phyloP scores from a whole-genome alignment of 2,329 filamentous ascomycete genomes.

The Paecilomyces niveus region DNA sequence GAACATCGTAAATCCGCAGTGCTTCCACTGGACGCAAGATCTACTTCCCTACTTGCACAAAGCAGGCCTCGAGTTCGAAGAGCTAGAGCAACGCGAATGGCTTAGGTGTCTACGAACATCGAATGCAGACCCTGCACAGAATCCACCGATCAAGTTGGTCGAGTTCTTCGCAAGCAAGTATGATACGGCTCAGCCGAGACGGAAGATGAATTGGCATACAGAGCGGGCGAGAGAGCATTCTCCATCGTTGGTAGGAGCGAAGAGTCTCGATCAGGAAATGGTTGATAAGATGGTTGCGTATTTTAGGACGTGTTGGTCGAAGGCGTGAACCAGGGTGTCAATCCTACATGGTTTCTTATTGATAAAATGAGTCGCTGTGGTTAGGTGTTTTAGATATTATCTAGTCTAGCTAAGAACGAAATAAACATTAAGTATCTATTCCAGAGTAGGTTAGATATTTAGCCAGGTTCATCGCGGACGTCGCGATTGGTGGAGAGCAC shows the following conservation, averaged over 20 bases:
- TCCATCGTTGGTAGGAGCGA: constrained; percentile 7
- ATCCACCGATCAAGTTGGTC: constrained; percentile 48
- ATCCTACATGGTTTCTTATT: too few species aligned
- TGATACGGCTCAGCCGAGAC: constrained; percentile 18
- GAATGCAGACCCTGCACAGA: constrained; percentile 42
- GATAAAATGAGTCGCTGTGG: too few species aligned
- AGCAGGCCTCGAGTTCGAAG: constrained; percentile 30
- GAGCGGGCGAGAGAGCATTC: constrained; percentile 10
- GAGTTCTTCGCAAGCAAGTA: constrained; percentile 51
- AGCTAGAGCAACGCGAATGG: constrained; percentile 19
- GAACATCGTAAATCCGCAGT: constrained; percentile 46
- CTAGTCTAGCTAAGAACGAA: background rate
- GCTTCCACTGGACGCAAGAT: constrained; percentile 47
- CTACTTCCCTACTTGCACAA: constrained; percentile 48
- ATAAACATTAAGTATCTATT: background rate
- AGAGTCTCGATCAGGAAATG: constrained; percentile 12
- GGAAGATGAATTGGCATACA: constrained; percentile 11
- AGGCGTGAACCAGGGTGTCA: background rate
- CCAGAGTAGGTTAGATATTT: background rate
- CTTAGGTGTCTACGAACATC: constrained; percentile 33
- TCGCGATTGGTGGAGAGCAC: too few species aligned
- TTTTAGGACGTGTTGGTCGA: constrained; percentile 15
- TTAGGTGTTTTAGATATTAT: too few species aligned
- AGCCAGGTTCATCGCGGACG: too few species aligned
- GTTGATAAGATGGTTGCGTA: constrained; percentile 31